Conservation (phyloP, 2,329 filamentous ascomycete species). For the Colletotrichum sp. region DNA sequence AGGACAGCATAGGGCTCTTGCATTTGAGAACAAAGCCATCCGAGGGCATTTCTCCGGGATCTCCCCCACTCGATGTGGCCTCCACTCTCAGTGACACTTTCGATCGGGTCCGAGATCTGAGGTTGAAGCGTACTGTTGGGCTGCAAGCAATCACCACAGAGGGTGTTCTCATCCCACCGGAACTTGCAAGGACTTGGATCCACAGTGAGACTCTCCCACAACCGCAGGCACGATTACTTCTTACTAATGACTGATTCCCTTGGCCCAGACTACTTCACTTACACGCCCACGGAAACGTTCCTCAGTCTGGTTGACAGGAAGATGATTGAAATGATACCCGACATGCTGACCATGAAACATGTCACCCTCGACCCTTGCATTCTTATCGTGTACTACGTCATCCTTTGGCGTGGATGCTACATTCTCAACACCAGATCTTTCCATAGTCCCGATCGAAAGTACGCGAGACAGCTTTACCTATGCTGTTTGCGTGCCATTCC, state of each 20-base stretch:
- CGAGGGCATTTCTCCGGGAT: neutral
- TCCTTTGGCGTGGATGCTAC: conserved; percentile 33
- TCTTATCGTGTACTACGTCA: conserved; percentile 34
- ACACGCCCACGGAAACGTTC: conserved; percentile 33
- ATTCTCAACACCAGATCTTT: neutral
- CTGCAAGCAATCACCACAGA: conserved; percentile 26
- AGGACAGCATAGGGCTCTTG: neutral
- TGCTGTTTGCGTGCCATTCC: conserved; percentile 34
- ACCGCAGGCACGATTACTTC: neutral
- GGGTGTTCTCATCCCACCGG: conserved; percentile 29
- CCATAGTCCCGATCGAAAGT: conserved; percentile 17
- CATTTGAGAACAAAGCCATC: neutral
- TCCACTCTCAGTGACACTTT: conserved; percentile 32
- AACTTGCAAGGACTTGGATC: conserved; percentile 32
- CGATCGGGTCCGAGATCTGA: conserved; percentile 29
- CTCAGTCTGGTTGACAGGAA: conserved; percentile 29
- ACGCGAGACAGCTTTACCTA: conserved; percentile 30
- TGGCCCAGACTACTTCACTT: conserved; percentile 30
- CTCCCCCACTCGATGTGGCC: conserved; percentile 26
- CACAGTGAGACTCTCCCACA: conserved; percentile 22
- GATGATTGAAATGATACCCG: conserved; percentile 33
- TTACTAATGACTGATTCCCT: neutral
- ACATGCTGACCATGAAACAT: conserved; percentile 30
- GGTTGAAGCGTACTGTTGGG: conserved; percentile 23
- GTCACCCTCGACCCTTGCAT: conserved; percentile 34